Evolutionary conservation across 2,329 filamentous ascomycete species (phyloP), one percentile per base, ranked within the genome.

Genomic region (Fusarium nelsonii): DNA sequence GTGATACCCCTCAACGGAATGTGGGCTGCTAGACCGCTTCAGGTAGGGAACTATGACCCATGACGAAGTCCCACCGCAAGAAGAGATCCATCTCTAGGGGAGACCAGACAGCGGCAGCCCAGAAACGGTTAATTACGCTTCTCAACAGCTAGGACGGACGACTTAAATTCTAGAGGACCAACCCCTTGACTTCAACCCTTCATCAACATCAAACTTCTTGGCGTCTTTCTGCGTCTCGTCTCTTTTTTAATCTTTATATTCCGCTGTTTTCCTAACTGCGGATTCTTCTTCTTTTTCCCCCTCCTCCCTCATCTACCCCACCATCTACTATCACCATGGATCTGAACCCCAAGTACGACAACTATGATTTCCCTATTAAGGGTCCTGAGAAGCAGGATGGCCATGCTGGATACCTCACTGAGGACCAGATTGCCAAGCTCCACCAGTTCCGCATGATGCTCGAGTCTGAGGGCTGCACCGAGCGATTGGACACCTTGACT

Each of bases 321-420:
- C 72, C 73, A 73, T 70, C 72, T 72, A 64, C 60, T 43, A 48
- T 66, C 76, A 79, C 78, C 76, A 84, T 88, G 82, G 83, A 88
- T 79, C 78, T 93, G 58, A 71, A 97, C 81, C 87, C 92, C 79
- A 97, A 97, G 84, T 97, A 98, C 85, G 96, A 98, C 84, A 81
- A 97, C 84, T 98, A 96, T 82, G 94, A 97, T 82, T 98, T 88
- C 84, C 96, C 96, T 68, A 93, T 90, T 70, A 91, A 88, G 68
- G 89, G 93, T 46, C 88, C 92, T 57, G 88, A 88, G 73, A 79
- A 86, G 46, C 88, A 90, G 78, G 84, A 85, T 74, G 96, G 96
- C 71, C 94, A 97, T 81, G 91, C 95, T 67, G 96, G 96, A 78
- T 89, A 97, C 81, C 91, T 97, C 75, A 96, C 91, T 57, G 85